Evolutionary conservation across 2,329 filamentous ascomycete genomes (phyloP), one percentile per base, ranked within the genome.

Genomic region (Trichoderma simmonsii): DNA sequence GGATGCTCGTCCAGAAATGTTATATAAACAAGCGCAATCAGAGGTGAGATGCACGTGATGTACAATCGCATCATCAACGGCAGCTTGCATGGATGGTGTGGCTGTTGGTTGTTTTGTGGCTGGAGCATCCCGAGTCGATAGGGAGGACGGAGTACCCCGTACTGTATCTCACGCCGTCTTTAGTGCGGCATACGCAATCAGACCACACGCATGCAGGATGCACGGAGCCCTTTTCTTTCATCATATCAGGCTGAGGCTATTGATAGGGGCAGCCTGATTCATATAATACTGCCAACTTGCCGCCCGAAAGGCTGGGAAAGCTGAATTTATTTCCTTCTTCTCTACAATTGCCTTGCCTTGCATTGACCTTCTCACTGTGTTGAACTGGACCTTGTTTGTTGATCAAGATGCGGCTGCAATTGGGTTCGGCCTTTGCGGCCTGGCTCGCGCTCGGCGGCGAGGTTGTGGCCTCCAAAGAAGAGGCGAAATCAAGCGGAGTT

Each of bases 391-490:
- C 34, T 48, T 26, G n/a, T 60, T 54, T 9, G 21, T 18, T 69
- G 36, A 54, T 54, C 48, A 54, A 28, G 51, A 73, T 75, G 75
- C 69, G 72, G 48, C 30, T 73, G 28, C 71, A 39, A 54, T 51
- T 74, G 32, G 68, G 72, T 56, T 61, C 72, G 14, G 73, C 63
- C 4, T 64, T 73, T 65, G 73, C 56, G 36, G 73, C 75, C 21
- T 72, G 76, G 24, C 69, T 78, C 12, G 74, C 72, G 48, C 63
- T 73, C 21, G 63, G 76, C n/a, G 73, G 64, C 48, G 39, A 73
- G 39, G 51, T 28, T 18, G 69, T 60, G 60, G 72, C 63, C 34
- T 65, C 74, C 14, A 70, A 54, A 61, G 32, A 30, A 61, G 70
- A 60, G 60, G 43, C 30, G 57, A 69, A 34, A 51, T 26, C 9